Base-by-base conservation (phyloP, 2,329 filamentous ascomycete genomes). In the Knufia fluminis region DNA sequence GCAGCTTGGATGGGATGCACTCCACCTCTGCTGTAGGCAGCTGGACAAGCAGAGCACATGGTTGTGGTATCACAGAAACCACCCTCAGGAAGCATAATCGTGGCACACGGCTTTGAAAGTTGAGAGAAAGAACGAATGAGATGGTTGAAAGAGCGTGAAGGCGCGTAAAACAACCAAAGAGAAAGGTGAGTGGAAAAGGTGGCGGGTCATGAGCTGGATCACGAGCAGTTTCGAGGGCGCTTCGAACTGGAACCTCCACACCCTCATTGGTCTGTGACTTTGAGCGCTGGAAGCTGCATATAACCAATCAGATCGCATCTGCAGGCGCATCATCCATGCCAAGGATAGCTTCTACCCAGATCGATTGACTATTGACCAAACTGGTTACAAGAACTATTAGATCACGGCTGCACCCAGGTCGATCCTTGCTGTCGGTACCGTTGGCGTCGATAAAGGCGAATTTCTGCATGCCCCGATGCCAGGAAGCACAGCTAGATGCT, bases 51-150 rank as follows among this genome's bases (percentile, higher is more conserved):
- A 48, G 24, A 23, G 23, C 35, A 40, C 33, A 48, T 40, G 35
- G 45, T 23, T 39, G 33, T 35, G n/a, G 33, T 38, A 48, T 48
- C 45, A 48, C 45, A 38, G 22, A 28, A 31, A 33, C 23, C 14
- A 39, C 22, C 33, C 23, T 31, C 26, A 10, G 35, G 7, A 3
- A 22, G 40, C 40, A 43, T 26, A 14, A 22, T 26, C 20, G 22
- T 14, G 16, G 42, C 16, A 45, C 12, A 23, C 42, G n/a, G 42
- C 26, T 32, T 28, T 41, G 19, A 45, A 8, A 3, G 12, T 9
- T 31, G 26, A 16, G 6, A 19, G 22, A 17, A 48, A 33, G 33
- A 40, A 31, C 45, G 35, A 48, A 48, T 48, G 22, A 40, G 31
- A 22, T 12, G 17, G 23, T 20, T 22, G 20, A 16, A 28, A 7